Evolutionary conservation across 768 basidiomycete species (phyloP), one percentile per base, ranked within the genome.

Genomic region (Suillus fuscotomentosus): DNA sequence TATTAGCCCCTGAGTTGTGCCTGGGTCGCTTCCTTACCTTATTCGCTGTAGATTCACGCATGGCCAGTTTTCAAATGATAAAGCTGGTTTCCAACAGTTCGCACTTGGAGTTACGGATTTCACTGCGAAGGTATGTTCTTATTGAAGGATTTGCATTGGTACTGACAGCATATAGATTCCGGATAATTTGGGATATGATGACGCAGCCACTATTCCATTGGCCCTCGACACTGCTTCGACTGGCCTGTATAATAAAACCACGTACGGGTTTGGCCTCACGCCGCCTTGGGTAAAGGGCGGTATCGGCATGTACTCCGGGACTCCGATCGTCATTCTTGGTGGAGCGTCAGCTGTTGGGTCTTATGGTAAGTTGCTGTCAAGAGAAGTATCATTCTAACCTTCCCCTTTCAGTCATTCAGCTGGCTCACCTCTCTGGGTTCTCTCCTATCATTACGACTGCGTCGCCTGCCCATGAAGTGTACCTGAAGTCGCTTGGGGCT

Each of bases 261-360:
- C 75, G 72, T 68, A 78, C 27, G 83, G 83, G 8, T 71, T 78
- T 1, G 79, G 75, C 15, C 71, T 85, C 13, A 70, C 69, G 10
- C 72, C 80, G 2, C 80, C 83, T 5, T 74, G 80, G 69, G 71
- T 63, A 3, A 57, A 72, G 6, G 71, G 68, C 0, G 77, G 76
- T 24, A 66, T 65, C 45, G 79, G 73, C 1, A 80, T 76, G 51
- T 83, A 83, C 63, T 63, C 72, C 1, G 80, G 72, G 0, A 75
- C 75, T 10, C 78, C 84, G 1, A 77, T 84, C 20, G 66, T 86
- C 56, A 76, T 86, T 62, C 67, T 83, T 38, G 84, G 84, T n/a
- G 84, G 84, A 5, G 71, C 82, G 6, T 77, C 78, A 13, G 81
- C 81, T 22, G 82, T 84, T 0, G 84, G 84, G n/a, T 79, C 79